These are phyloP conservation scores for Fraxinus platypoda DNA, from an alignment of 305 asterid genomes.

Conservation along the genomic window DNA sequence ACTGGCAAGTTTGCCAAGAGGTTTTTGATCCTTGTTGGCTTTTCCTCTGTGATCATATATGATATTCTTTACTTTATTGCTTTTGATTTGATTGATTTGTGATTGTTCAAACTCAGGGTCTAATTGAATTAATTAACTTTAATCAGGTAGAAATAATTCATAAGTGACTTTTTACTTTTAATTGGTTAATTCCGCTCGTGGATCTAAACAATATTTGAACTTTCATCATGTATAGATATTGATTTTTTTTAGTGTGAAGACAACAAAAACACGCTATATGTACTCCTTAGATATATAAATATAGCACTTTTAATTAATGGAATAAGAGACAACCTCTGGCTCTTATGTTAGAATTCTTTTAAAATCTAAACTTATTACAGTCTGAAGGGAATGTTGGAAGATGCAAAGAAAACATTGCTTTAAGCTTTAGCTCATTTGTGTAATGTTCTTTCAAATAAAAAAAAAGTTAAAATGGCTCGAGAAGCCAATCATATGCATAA, in stretches of 20 bases:
- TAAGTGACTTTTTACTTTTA: too few relatives aligned
- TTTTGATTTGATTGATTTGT: too few relatives aligned
- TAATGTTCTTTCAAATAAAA: not conserved
- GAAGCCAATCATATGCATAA: not conserved
- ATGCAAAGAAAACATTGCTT: not conserved
- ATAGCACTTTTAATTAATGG: constrained; percentile 18
- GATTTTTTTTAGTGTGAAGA: not conserved
- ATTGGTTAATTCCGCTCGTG: too few relatives aligned
- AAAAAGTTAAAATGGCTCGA: not conserved
- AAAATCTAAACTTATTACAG: constrained; percentile 45
- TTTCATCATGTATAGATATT: too few relatives aligned
- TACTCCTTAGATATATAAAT: not conserved
- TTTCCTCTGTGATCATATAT: too few relatives aligned
- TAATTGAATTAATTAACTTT: too few relatives aligned
- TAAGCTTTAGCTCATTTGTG: not conserved
- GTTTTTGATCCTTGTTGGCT: too few relatives aligned
- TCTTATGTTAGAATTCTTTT: not conserved
- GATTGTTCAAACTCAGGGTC: too few relatives aligned
- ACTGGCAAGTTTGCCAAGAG: too few relatives aligned
- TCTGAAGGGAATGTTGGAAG: constrained; percentile 28
- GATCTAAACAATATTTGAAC: too few relatives aligned
- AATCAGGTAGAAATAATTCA: too few relatives aligned
- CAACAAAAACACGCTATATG: constrained; percentile 21
- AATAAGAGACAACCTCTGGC: not conserved
- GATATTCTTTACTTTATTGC: too few relatives aligned